These are phyloP conservation scores for Amorphotheca resinae DNA, from an alignment of 495 filamentous ascomycete species.

Conservation along the genomic window DNA sequence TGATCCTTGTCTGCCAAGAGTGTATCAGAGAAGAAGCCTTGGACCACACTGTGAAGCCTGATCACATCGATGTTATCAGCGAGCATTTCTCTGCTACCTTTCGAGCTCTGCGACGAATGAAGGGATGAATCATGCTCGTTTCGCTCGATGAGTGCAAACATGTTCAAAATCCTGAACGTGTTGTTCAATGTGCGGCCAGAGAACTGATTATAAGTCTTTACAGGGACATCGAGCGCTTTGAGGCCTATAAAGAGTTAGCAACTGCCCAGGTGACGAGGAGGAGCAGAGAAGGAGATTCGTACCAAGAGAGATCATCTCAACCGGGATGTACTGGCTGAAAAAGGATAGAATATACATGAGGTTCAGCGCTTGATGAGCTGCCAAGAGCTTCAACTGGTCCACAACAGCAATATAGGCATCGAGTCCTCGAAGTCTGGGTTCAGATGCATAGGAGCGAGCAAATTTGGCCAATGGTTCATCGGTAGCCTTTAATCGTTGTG, in stretches of 20 bases:
- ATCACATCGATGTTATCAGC: slow-evolving; percentile 54
- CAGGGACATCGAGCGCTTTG: slow-evolving; percentile 42
- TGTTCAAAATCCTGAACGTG: slow-evolving; percentile 53
- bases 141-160: slow-evolving; percentile 58
- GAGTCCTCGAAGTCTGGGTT: slow-evolving; percentile 50
- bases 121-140: slow-evolving; percentile 39
- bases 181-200: slow-evolving; percentile 41
- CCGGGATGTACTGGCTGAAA: slow-evolving; percentile 60
- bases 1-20: slow-evolving; percentile 37
- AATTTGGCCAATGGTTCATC: slow-evolving; percentile 59
- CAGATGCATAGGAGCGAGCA: slow-evolving; percentile 52
- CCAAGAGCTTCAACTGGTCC: slow-evolving; percentile 50
- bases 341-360: slow-evolving; percentile 65
- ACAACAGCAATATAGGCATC: slow-evolving; percentile 56
- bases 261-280: background rate
- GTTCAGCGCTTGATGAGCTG: slow-evolving; percentile 51
- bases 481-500: slow-evolving; percentile 59
- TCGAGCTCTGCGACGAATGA: slow-evolving; percentile 30
- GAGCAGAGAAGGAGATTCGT: slow-evolving; percentile 13
- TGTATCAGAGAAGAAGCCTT: slow-evolving; percentile 63
- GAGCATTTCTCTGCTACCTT: slow-evolving; percentile 38
- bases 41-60: slow-evolving; percentile 66
- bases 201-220: slow-evolving; percentile 42
- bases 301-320: slow-evolving; percentile 61
- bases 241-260: slow-evolving; percentile 25